These are phyloP conservation scores for Starmerella vaccinii DNA, from an alignment of 805 yeast genomes.

Conservation along the genomic window DNA sequence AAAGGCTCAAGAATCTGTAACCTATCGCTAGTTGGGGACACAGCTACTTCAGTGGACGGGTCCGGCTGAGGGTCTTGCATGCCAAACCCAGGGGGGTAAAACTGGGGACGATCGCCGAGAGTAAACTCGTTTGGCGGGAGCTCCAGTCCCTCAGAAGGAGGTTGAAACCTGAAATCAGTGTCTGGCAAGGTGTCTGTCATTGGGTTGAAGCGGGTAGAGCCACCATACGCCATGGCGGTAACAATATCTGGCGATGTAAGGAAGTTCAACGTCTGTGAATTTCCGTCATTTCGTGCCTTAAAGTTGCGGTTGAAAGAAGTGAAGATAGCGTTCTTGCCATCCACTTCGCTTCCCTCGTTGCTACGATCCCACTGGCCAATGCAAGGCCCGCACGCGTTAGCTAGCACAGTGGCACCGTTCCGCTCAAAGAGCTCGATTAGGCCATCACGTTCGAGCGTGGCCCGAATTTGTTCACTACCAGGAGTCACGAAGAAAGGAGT, in stretches of 20 bases:
- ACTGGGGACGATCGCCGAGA: slow-evolving; percentile 54
- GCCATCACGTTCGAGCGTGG: slow-evolving; percentile 94
- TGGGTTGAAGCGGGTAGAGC: slow-evolving; percentile 88
- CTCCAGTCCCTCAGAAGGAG: slow-evolving; percentile 62
- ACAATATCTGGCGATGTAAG: slow-evolving; percentile 98
- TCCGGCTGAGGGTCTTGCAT: slow-evolving; percentile 50
- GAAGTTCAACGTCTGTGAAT: slow-evolving; percentile 94
- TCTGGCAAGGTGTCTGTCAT: slow-evolving; percentile 67
- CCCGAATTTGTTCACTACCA: slow-evolving; percentile 96
- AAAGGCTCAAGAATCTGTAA: slow-evolving; percentile 86
- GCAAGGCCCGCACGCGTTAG: slow-evolving; percentile 99
- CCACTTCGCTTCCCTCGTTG: slow-evolving; percentile 37
- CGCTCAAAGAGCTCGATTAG: slow-evolving; percentile 67
- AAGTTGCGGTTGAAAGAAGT: slow-evolving; percentile 97
- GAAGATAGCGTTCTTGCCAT: slow-evolving; percentile 74
- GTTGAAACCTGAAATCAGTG: slow-evolving; percentile 57
- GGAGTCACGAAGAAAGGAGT: slow-evolving; percentile 92
- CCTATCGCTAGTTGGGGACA: slow-evolving; percentile 85
- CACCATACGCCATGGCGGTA: slow-evolving; percentile 92
- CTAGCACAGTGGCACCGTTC: slow-evolving; percentile 84
- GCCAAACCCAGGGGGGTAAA: slow-evolving; percentile 49
- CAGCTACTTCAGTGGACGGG: slow-evolving; percentile 49
- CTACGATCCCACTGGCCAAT: slow-evolving; percentile 97
- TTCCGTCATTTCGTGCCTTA: slow-evolving; percentile 96
- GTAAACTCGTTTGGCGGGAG: slow-evolving; percentile 71